Base-by-base conservation (phyloP, 768 basidiomycete species). In the Termitomyces heimii region DNA sequence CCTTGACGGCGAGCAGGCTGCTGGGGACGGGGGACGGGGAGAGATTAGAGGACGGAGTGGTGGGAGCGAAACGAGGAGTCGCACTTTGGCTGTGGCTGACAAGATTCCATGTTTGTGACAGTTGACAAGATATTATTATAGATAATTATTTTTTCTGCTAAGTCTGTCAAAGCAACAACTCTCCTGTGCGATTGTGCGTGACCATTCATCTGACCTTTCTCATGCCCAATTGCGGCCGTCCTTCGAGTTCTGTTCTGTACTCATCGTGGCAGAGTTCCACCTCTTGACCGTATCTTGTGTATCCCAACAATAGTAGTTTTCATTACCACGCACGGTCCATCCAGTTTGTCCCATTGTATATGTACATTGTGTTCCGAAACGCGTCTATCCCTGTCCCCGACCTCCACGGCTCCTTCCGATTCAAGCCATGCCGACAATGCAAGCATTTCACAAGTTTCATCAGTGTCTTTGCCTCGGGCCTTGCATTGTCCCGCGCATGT, bases 51-150 rank as follows among this genome's bases (percentile, higher is more conserved):
- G 76, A 75, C 70, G 74, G 76, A 78, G 77, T 80, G 78, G 82
- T 79, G 79, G 81, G 78, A 76, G 78, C 75, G 78, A 79, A 77
- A 74, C 75, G 75, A 74, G 71, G 70, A 72, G 72, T 74, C 74
- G 75, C 69, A 69, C 71, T 74, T 62, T 70, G 71, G 68, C 67
- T 73, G 73, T 75, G 75, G 75, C 75, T 75, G 73, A 76, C 73
- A 68, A 73, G 67, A 66, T 68, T 68, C 64, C 67, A 69, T 77
- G 76, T 77, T 77, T 76, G 72, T 71, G 60, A 66, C 64, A 73
- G 74, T 75, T 74, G 72, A 72, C 74, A 71, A 60, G 62, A 53
- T 60, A 46, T 31, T 46, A 42, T 50, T 29, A n/a, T 40, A 20
- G 39, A 40, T 40, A 39, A 26, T 64, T 64, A 58, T 56, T 58